Percentiles rank a stretch among this genome's conserved stretches.
These are phyloP conservation scores for Parietaria judaica DNA, from an alignment of 306 rosid species.

Conservation along the genomic window DNA sequence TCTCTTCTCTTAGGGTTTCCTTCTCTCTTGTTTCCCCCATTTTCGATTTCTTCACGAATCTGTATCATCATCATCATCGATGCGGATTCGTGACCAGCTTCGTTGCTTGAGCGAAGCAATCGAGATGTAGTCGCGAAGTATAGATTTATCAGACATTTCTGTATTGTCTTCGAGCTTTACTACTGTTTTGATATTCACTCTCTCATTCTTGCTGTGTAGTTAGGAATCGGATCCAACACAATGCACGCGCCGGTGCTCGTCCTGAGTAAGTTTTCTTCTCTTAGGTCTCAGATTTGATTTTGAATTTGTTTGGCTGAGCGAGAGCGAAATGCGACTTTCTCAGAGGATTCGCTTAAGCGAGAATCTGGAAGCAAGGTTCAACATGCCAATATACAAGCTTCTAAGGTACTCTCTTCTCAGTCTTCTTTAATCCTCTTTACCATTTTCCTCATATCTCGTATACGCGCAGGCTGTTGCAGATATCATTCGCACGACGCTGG, in stretches of 20 bases:
- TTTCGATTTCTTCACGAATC: too few species aligned
- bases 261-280: slow-evolving; percentile 27
- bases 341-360: slow-evolving; percentile 89
- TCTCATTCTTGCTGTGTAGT: too few species aligned
- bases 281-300: neutral
- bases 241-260: slow-evolving; percentile 57
- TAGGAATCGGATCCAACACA: slow-evolving; percentile 1
- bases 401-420: slow-evolving; percentile 41
- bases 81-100: too few species aligned
- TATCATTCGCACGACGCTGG: slow-evolving; percentile 85
- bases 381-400: slow-evolving; percentile 86
- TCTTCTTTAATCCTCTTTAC: neutral
- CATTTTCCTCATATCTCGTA: too few species aligned
- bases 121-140: too few species aligned
- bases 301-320: neutral
- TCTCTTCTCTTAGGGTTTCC: too few species aligned
- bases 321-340: neutral
- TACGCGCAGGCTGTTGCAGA: slow-evolving; percentile 76
- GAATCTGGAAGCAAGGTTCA: slow-evolving; percentile 92
- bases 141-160: too few species aligned
- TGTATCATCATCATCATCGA: too few species aligned
- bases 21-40: too few species aligned
- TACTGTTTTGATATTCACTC: too few species aligned
- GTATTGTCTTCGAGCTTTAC: too few species aligned
- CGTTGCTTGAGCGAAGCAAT: too few species aligned